Base-by-base conservation (phyloP, 2,329 filamentous ascomycete species). In the Claviceps cyperi region DNA sequence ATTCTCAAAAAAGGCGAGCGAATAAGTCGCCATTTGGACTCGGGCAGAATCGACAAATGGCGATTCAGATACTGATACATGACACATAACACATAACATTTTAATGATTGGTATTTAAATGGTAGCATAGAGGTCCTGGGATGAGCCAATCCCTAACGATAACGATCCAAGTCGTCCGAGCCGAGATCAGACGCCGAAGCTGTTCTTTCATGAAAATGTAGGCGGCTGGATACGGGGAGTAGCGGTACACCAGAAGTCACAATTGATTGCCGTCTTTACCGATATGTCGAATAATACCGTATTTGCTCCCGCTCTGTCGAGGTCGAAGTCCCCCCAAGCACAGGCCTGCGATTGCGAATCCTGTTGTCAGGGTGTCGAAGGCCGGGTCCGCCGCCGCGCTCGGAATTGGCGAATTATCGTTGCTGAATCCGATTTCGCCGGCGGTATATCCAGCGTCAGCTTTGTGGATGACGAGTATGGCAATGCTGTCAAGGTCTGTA, bases 161-260 rank as follows among this genome's bases (percentile, higher is more conserved):
- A 21, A 21, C 21, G 21, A 21, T 21, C 21, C 21, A 2, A 3
- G 21, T 21, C 21, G 21, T 3, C 21, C 21, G 21, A 22, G 43
- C 44, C 4, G 11, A 17, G 21, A 13, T 15, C 50, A 47, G 32
- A n/a, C 38, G n/a, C 56, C 69, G 52, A 59, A 56, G 49, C 69
- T 70, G 0, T 86, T 94, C 60, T 86, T 95, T 51, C 78, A 80
- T 51, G 77, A 84, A 38, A 89, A 85, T 60, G 88, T 95, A 2
- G 78, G 78, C 1, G 69, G 67, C 24, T 91, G 86, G 52, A 90
- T 90, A 2, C 97, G 92, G 92, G 92, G 91, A 0, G 66, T 95
- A 46, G 84, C 88, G 7, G 75, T 95, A 11, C 91, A 97, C 63
- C 75, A 79, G 54, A 70, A 81, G 54, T 87, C 86, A 15, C 80